Evolutionary conservation across 257 asterid species (phyloP).

Genomic region (Solanum neorickii): DNA sequence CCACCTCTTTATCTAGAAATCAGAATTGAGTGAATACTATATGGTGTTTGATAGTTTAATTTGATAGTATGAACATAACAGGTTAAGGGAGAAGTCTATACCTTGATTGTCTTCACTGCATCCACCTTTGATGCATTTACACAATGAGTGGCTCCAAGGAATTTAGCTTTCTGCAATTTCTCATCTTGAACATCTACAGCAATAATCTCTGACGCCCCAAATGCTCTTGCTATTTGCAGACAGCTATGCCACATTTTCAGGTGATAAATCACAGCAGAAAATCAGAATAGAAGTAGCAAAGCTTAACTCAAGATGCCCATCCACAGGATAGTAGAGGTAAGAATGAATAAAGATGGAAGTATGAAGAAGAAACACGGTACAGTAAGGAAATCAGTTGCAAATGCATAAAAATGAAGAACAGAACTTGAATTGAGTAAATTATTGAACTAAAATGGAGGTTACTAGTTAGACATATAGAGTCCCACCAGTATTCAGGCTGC

Average conservation of each 20-base stretch:
- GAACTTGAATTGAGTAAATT: background rate
- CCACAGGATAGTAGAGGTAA: background rate
- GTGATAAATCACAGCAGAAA: constrained; percentile 13
- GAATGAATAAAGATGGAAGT: background rate
- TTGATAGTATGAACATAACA: background rate
- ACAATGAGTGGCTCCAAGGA: constrained; percentile 80
- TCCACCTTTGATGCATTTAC: constrained; percentile 72
- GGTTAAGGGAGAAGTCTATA: constrained; percentile 4
- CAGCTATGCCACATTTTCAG: constrained; percentile 47
- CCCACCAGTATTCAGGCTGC: background rate
- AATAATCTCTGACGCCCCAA: constrained; percentile 94
- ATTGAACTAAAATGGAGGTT: background rate
- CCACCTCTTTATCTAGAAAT: background rate
- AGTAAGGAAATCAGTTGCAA: background rate
- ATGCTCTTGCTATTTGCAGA: constrained; percentile 95
- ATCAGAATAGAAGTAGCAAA: background rate
- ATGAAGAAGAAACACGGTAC: background rate
- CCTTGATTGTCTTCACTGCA: constrained; percentile 61
- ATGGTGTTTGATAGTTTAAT: background rate
- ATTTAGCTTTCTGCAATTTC: constrained; percentile 73
- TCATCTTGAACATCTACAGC: constrained; percentile 96
- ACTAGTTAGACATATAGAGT: background rate
- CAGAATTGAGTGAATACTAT: background rate
- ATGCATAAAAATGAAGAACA: background rate
- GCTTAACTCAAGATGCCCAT: background rate